phyloP scores from a whole-genome alignment of 148 eudicot species.

The Hydrangea macrophylla region DNA sequence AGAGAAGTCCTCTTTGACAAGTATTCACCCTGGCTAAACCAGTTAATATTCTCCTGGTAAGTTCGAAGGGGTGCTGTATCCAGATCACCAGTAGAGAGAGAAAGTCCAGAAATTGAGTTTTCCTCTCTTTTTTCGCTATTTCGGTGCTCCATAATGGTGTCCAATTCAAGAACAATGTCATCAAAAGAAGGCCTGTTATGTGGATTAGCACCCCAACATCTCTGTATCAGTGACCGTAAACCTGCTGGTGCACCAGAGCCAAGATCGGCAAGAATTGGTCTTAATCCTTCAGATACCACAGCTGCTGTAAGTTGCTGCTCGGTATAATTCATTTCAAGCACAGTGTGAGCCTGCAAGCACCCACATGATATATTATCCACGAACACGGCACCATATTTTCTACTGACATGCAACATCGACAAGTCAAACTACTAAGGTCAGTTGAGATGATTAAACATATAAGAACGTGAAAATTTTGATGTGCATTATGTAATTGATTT shows the following conservation, averaged over 20 bases:
- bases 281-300: conserved; percentile 74
- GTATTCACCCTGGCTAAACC: conserved; percentile 63
- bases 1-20: conserved; percentile 28
- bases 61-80: conserved; percentile 22
- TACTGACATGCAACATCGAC: background rate
- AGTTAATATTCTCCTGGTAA: conserved; percentile 50
- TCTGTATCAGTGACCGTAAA: conserved; percentile 58
- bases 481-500: background rate
- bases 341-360: conserved; percentile 95
- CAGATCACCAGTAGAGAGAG: conserved; percentile 21
- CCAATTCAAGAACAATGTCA: conserved; percentile 63
- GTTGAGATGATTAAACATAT: background rate
- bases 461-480: background rate
- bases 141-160: conserved; percentile 35
- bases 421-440: background rate
- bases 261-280: conserved; percentile 67
- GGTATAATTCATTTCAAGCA: conserved; percentile 94
- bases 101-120: conserved; percentile 13
- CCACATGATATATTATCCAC: conserved; percentile 11
- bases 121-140: conserved; percentile 20
- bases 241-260: conserved; percentile 45
- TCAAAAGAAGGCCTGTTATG: conserved; percentile 69
- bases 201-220: conserved; percentile 80
- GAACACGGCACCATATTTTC: conserved; percentile 1
- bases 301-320: conserved; percentile 97